Conservation (phyloP, 129 eudicot species). For the Dittrichia graveolens region DNA sequence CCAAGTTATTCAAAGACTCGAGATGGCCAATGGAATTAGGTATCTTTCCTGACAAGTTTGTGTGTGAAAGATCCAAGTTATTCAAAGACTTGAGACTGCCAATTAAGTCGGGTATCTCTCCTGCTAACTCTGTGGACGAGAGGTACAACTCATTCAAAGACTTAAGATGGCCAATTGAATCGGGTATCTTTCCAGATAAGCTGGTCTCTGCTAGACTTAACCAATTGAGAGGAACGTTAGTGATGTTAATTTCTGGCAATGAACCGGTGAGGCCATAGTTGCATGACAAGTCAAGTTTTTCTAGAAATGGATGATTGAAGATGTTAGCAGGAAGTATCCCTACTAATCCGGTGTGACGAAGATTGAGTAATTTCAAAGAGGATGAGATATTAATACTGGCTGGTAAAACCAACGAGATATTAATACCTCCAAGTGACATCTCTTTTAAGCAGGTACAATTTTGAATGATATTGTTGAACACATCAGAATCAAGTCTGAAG, state of each 20-base stretch:
- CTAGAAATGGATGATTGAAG: slow-evolving; percentile 32
- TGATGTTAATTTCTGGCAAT: slow-evolving; percentile 23
- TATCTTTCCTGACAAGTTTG: slow-evolving; percentile 26
- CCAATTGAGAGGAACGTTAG: slow-evolving; percentile 22
- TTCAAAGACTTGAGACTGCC: slow-evolving; percentile 28
- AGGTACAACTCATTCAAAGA: slow-evolving; percentile 24
- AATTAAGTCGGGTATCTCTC: slow-evolving; percentile 29
- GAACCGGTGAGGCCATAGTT: slow-evolving; percentile 21
- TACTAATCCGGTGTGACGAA: slow-evolving; percentile 20
- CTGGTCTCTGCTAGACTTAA: not conserved
- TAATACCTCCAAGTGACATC: slow-evolving; percentile 5
- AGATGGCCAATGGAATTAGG: slow-evolving; percentile 37
- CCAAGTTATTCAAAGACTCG: slow-evolving; percentile 20
- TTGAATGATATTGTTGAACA: slow-evolving; percentile 14
- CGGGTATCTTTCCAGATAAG: slow-evolving; percentile 30
- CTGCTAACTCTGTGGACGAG: slow-evolving; percentile 15
- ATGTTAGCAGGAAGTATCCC: slow-evolving; percentile 33
- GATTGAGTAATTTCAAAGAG: slow-evolving; percentile 22
- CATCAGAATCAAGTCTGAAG: not conserved
- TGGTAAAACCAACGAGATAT: slow-evolving; percentile 22
- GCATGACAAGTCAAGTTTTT: slow-evolving; percentile 6
- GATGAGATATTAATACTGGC: slow-evolving; percentile 16
- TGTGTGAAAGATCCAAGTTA: not conserved
- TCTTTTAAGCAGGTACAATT: slow-evolving; percentile 26
- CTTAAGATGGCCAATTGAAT: slow-evolving; percentile 34